phyloP scores from a whole-genome alignment of 2,329 filamentous ascomycete genomes.

The Pseudogymnoascus sp. region DNA sequence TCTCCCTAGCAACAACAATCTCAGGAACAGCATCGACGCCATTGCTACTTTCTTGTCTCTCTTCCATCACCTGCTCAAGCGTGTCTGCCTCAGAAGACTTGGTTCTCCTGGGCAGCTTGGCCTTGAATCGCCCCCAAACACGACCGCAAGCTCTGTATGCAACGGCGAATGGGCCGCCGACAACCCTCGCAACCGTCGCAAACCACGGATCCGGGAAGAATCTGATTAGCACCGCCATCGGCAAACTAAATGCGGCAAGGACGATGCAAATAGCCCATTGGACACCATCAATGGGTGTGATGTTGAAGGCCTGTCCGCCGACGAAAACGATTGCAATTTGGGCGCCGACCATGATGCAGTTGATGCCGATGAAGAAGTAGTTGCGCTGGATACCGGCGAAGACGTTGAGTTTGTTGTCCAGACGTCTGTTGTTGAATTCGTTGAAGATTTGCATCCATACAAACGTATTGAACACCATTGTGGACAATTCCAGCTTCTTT shows the following conservation, averaged over 20 bases:
- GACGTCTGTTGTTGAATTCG: slow-evolving; percentile 63
- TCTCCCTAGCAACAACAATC: not conserved
- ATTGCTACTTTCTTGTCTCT: not conserved
- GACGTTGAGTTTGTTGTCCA: slow-evolving; percentile 89
- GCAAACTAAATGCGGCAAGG: slow-evolving; percentile 9
- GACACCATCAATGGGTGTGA: slow-evolving; percentile 45
- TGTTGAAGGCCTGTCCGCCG: slow-evolving; percentile 65
- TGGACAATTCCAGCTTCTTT: slow-evolving; percentile 40
- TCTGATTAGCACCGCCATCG: slow-evolving; percentile 9
- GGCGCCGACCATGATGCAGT: slow-evolving; percentile 71
- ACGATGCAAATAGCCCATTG: slow-evolving; percentile 82
- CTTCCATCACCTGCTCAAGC: not conserved
- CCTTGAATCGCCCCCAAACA: not conserved
- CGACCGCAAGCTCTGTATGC: not conserved
- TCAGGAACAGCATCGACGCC: not conserved
- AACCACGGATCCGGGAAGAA: slow-evolving; percentile 8
- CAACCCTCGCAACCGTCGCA: not conserved
- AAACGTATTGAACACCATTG: slow-evolving; percentile 61
- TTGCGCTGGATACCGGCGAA: slow-evolving; percentile 78
- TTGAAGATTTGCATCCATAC: slow-evolving; percentile 70
- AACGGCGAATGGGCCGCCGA: not conserved
- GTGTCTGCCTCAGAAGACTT: not conserved
- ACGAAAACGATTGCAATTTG: slow-evolving; percentile 82
- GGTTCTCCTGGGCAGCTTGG: not conserved
- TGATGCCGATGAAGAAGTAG: slow-evolving; percentile 78